Conservation (phyloP, 495 filamentous ascomycete genomes). For the Penicillium simplicissimum region DNA sequence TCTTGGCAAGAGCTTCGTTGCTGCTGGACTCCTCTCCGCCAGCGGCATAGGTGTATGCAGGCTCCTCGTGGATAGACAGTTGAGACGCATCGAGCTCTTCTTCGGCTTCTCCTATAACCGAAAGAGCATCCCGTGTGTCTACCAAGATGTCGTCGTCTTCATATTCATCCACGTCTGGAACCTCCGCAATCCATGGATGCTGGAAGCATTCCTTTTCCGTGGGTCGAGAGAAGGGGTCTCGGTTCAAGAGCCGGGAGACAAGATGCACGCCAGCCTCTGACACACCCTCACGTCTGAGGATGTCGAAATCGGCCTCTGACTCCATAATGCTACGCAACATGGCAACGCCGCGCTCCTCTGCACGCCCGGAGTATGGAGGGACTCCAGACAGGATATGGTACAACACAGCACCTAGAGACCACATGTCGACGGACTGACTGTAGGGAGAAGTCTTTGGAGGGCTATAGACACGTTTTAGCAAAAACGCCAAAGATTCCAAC, state of each 20-base stretch:
- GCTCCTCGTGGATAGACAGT: conserved; percentile 51
- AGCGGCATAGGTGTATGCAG: conserved; percentile 26
- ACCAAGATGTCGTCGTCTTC: conserved; percentile 52
- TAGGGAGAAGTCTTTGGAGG: conserved; percentile 61
- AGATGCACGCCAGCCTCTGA: conserved; percentile 70
- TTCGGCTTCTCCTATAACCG: conserved; percentile 49
- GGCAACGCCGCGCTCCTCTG: conserved; percentile 54
- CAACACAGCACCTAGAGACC: conserved; percentile 89
- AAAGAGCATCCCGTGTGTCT: conserved; percentile 50
- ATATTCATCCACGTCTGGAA: conserved; percentile 42
- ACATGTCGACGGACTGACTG: conserved; percentile 87
- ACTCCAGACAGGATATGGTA: conserved; percentile 74
- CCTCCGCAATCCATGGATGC: conserved; percentile 66
- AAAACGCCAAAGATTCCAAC: not conserved
- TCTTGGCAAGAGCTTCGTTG: conserved; percentile 44
- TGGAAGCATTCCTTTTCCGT: conserved; percentile 61
- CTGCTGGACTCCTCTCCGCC: conserved; percentile 31
- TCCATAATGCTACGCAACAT: conserved; percentile 87
- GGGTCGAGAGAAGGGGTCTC: conserved; percentile 66
- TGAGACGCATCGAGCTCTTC: conserved; percentile 65
- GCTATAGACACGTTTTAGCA: conserved; percentile 35
- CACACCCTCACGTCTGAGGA: conserved; percentile 55
- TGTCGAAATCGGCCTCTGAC: conserved; percentile 58
- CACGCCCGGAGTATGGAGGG: conserved; percentile 74
- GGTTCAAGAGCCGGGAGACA: conserved; percentile 72